Evolutionary conservation across 192 early-diverging fungal genomes (phyloP).

Genomic region (Coemansia erecta): DNA sequence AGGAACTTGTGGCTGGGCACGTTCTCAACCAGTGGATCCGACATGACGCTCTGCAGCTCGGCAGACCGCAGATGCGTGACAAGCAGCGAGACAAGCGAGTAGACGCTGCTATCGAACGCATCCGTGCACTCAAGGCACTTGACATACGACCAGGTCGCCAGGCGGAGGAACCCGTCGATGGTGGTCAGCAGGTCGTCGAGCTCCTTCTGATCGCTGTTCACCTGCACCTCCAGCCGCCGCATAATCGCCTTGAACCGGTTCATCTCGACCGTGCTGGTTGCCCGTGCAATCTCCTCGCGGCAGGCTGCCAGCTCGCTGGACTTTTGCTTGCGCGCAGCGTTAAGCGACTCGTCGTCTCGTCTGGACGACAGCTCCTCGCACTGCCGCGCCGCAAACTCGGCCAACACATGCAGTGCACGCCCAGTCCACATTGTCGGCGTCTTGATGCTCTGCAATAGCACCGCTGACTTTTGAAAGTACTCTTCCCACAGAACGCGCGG

Average conservation of each 20-base stretch:
- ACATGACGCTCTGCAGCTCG: slow-evolving; percentile 24
- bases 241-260: slow-evolving; percentile 21
- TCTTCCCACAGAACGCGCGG: slow-evolving; percentile 46
- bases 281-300: slow-evolving; percentile 18
- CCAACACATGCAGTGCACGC: slow-evolving; percentile 41
- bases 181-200: slow-evolving; percentile 20
- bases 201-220: slow-evolving; percentile 35
- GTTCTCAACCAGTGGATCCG: slow-evolving; percentile 16
- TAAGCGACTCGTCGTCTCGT: slow-evolving; percentile 20
- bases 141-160: slow-evolving; percentile 44
- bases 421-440: slow-evolving; percentile 45
- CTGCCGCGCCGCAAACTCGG: slow-evolving; percentile 44
- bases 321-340: slow-evolving; percentile 45
- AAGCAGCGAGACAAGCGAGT: slow-evolving; percentile 39
- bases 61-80: slow-evolving; percentile 37
- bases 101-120: slow-evolving; percentile 40
- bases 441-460: slow-evolving; percentile 22
- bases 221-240: slow-evolving; percentile 41
- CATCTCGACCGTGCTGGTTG: slow-evolving; percentile 10
- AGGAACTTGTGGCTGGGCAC: slow-evolving; percentile 51
- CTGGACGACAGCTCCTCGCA: slow-evolving; percentile 34
- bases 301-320: slow-evolving; percentile 39
- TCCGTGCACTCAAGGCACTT: slow-evolving; percentile 36
- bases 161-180: slow-evolving; percentile 37
- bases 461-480: slow-evolving; percentile 43